Evolutionary conservation across 768 basidiomycete genomes (phyloP), one percentile per base, ranked within the genome.

Genomic region (Lentinula boryana): DNA sequence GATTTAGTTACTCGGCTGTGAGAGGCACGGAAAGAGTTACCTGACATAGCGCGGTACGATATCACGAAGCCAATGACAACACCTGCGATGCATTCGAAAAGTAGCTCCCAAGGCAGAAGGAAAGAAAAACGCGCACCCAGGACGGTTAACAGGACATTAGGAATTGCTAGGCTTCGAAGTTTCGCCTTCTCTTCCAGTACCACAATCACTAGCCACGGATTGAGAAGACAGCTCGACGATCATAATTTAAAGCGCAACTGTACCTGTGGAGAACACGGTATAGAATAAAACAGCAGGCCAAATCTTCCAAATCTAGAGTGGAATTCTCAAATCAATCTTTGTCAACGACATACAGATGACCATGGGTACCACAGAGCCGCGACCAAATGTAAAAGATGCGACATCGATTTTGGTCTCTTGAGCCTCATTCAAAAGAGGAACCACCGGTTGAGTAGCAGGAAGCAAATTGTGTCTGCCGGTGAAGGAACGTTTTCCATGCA

Each of bases 41-140:
- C 61, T 13, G 44, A 50, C 62, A 63, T 58, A 12, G 62, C 62
- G 21, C 62, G 57, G 52, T 63, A 63, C 21, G 62, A 63, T 43
- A 63, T 63, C 15, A 88, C 85, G 61, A 87, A 85, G 73, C 86
- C 84, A 71, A 77, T 75, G 10, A 63, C 51, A 2, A 62, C 61
- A 58, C 60, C 60, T 55, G 21, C 2, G 6, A 27, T 27, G 27
- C 9, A 38, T 46, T 44, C 18, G 4, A 13, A 51, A 15, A 15
- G n/a, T 21, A 31, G 9, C 38, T 8, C 6, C 13, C 3, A 13
- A 7, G 36, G 18, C 33, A 33, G 6, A 4, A 3, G 38, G 23
- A 15, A 23, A 31, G 21, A 31, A 16, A 13, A 16, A 12, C 15
- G 32, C 57, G 18, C 33, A 46, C 61, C 61, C 21, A 62, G 55